Conservation (phyloP, 208 protist species). For the Hexamita inflata region DNA sequence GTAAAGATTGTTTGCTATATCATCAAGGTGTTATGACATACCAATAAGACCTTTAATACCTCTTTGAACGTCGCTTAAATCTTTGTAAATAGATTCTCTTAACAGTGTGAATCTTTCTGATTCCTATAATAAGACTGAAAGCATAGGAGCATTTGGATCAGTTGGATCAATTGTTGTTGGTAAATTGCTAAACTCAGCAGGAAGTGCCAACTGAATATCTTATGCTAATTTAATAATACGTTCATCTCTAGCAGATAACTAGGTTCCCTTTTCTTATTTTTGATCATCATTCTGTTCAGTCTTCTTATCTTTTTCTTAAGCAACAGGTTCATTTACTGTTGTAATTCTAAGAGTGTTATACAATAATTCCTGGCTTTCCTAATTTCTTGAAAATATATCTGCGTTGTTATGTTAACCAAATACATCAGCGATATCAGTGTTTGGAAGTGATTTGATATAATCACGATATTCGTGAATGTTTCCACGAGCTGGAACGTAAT, state of each 20-base stretch:
- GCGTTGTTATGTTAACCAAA: conserved; percentile 94
- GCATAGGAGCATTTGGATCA: conserved; percentile 56
- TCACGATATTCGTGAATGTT: conserved; percentile 67
- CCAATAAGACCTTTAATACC: conserved; percentile 86
- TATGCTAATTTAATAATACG: conserved; percentile 19
- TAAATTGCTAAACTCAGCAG: conserved; percentile 40
- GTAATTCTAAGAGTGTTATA: conserved; percentile 69
- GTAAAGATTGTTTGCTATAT: conserved; percentile 67
- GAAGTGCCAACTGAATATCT: conserved; percentile 35
- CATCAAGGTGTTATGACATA: conserved; percentile 82
- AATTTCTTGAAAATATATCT: conserved; percentile 81
- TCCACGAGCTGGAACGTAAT: conserved; percentile 58
- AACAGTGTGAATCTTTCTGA: conserved; percentile 84
- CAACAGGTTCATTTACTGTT: conserved; percentile 49
- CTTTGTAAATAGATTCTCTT: conserved; percentile 63
- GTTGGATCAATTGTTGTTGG: conserved; percentile 20
- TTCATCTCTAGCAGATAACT: conserved; percentile 11
- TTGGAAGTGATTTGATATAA: conserved; percentile 70
- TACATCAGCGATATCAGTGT: conserved; percentile 75
- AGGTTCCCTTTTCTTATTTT: not conserved
- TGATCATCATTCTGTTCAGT: not conserved
- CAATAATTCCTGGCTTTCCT: conserved; percentile 68
- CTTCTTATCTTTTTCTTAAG: conserved; percentile 22
- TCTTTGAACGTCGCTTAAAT: conserved; percentile 67
- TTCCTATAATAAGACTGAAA: conserved; percentile 85